These are phyloP conservation scores for Skeletonema grethae DNA, from an alignment of 108 stramenopile species.

Conservation along the genomic window DNA sequence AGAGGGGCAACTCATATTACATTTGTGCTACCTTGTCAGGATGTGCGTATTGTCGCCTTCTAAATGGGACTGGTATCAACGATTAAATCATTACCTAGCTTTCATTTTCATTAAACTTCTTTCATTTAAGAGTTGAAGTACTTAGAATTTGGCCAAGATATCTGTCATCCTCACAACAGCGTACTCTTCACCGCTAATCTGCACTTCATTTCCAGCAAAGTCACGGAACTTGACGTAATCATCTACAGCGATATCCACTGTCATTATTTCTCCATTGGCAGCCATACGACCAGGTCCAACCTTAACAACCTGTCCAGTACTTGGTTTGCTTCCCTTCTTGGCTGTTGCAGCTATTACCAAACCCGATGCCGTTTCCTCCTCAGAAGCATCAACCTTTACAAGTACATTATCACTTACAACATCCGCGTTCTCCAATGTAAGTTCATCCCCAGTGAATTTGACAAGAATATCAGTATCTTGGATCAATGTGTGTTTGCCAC, in stretches of 20 bases:
- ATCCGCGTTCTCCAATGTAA: slow-evolving; percentile 66
- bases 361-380: slow-evolving; percentile 75
- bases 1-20: background rate
- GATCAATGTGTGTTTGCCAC: slow-evolving; percentile 78
- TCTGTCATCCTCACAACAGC: slow-evolving; percentile 80
- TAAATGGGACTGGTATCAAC: background rate
- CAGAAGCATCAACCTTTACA: slow-evolving; percentile 65
- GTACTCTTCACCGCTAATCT: slow-evolving; percentile 86
- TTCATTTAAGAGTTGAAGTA: background rate
- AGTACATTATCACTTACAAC: slow-evolving; percentile 80
- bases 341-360: slow-evolving; percentile 64
- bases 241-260: slow-evolving; percentile 78
- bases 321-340: slow-evolving; percentile 55
- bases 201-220: slow-evolving; percentile 83
- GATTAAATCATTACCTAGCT: background rate
- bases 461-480: slow-evolving; percentile 87
- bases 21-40: background rate
- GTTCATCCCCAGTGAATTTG: slow-evolving; percentile 66
- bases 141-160: slow-evolving; percentile 85
- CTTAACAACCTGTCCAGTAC: slow-evolving; percentile 83
- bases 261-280: slow-evolving; percentile 77
- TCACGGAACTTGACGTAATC: slow-evolving; percentile 88
- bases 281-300: slow-evolving; percentile 87
- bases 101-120: background rate
- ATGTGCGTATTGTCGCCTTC: background rate